These are phyloP conservation scores for Artemisia annua DNA, from an alignment of 129 eudicot species.

Conservation along the genomic window DNA sequence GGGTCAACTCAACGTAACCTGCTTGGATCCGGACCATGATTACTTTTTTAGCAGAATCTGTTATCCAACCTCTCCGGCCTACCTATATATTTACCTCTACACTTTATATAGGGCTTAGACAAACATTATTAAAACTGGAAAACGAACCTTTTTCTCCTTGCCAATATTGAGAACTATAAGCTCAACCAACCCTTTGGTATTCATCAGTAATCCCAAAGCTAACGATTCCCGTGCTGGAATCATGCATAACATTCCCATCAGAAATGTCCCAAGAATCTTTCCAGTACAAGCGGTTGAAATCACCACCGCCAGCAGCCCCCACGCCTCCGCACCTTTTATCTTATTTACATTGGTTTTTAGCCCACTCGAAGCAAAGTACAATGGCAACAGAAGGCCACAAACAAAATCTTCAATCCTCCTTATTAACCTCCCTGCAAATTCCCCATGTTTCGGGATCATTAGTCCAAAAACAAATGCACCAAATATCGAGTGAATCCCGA, in stretches of 20 bases:
- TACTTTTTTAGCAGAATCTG: neutral
- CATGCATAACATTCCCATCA: constrained; percentile 46
- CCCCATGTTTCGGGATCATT: constrained; percentile 57
- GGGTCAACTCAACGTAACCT: neutral
- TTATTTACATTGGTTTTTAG: constrained; percentile 58
- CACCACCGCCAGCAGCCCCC: constrained; percentile 71
- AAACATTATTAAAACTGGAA: neutral
- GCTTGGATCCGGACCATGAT: neutral
- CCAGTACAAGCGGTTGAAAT: constrained; percentile 65
- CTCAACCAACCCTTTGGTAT: constrained; percentile 87
- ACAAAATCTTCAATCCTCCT: constrained; percentile 65
- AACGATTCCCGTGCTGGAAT: constrained; percentile 59
- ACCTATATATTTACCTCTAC: neutral
- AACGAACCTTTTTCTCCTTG: constrained; percentile 66
- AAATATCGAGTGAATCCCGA: constrained; percentile 71
- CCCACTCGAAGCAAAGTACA: constrained; percentile 85
- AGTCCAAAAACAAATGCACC: constrained; percentile 76
- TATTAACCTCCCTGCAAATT: constrained; percentile 48
- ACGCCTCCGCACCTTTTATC: constrained; percentile 44
- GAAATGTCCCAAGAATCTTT: constrained; percentile 63
- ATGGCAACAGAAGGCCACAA: constrained; percentile 57
- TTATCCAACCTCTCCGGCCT: neutral
- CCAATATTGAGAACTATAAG: constrained; percentile 76
- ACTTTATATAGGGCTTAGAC: neutral
- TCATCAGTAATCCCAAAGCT: constrained; percentile 66